Evolutionary conservation across 768 basidiomycete species (phyloP), one percentile per base, ranked within the genome.

Genomic region (Panaeolus papilionaceus): DNA sequence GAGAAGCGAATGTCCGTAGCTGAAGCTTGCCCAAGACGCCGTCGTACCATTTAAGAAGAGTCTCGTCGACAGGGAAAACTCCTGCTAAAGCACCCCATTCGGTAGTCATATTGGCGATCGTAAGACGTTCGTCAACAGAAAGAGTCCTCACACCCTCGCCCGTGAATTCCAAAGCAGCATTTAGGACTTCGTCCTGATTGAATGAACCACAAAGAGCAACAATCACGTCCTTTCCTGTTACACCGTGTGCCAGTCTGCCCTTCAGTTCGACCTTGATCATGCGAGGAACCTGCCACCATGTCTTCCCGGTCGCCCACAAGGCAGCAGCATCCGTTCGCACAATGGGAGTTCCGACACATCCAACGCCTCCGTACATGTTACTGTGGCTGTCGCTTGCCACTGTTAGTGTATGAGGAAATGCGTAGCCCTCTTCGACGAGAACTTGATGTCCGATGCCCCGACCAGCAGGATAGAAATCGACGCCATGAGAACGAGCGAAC

Each of bases 91-190:
- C 98, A 51, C 98, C 98, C 98, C 98, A 99, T 79, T 99, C 98
- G 38, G 98, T 99, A 5, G 98, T 99, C 98, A 99, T 99, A 78
- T 99, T 99, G n/a, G 96, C 84, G 71, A 99, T 99, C 0, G 97
- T 96, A 58, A 99, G 84, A 47, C 98, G 88, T 72, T 99, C 96
- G 75, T 99, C 97, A 65, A 99, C 86, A 4, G 88, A 79, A 62
- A 99, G 83, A 18, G 88, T 84, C 18, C 86, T 75, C 10, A 98
- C 85, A 28, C 98, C 98, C 39, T 93, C 90, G 11, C 98, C 98
- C 0, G 91, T 89, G 77, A 99, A 99, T 77, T 99, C 98, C 77
- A 99, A 90, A 1, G 96, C 98, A 33, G 93, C 92, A 74, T 99
- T 99, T 61, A 99, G 85, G 2, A 99, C 98, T 77, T 99, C 95